phyloP scores from a whole-genome alignment of 345 rosid species.

The Rhizophora apiculata region DNA sequence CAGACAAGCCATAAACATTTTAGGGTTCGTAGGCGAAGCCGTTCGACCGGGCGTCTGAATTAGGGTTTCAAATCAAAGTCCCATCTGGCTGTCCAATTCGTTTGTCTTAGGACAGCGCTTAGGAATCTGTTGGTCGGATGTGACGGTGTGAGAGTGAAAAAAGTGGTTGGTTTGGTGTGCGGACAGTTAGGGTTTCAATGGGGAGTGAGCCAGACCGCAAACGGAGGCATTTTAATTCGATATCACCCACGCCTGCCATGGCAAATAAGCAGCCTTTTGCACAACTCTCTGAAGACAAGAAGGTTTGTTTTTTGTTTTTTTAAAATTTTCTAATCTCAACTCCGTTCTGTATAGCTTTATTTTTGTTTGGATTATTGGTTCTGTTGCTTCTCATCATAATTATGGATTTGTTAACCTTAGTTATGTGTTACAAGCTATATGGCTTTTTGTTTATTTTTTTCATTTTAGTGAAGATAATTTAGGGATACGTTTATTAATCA shows the following conservation, averaged over 20 bases:
- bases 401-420: too few relatives aligned
- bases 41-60: not conserved
- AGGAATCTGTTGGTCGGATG: conserved; percentile 9
- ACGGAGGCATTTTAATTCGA: conserved; percentile 70
- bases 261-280: conserved; percentile 65
- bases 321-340: too few relatives aligned
- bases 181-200: conserved; percentile 41
- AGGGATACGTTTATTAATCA: not conserved
- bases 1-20: not conserved
- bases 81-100: too few relatives aligned
- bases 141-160: not conserved
- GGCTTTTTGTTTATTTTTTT: too few relatives aligned
- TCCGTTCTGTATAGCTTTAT: not conserved
- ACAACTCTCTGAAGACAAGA: conserved; percentile 77
- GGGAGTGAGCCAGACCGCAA: conserved; percentile 93
- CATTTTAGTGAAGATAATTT: not conserved
- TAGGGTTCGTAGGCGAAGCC: not conserved
- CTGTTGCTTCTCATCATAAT: not conserved
- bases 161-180: not conserved
- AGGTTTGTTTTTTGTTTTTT: conserved; percentile 31
- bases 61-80: conserved; percentile 17
- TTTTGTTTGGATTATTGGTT: not conserved
- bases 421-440: too few relatives aligned
- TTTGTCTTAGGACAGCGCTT: not conserved
- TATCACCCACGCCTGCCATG: conserved; percentile 67